Conservation (phyloP, 2,329 filamentous ascomycete species). For the Graphilbum ipis-grandicollis region DNA sequence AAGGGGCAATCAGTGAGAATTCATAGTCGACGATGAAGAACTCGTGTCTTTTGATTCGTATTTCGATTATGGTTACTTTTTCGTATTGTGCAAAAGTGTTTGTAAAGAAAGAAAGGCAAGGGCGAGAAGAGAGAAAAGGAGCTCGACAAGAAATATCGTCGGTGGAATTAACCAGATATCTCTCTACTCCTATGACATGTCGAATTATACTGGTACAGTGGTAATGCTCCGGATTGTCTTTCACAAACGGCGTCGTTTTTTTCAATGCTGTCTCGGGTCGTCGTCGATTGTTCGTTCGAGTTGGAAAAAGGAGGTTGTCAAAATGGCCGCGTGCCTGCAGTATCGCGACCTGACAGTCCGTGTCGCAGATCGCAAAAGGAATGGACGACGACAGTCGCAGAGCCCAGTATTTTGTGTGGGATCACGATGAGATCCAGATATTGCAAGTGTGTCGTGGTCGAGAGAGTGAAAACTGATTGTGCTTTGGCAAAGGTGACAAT, state of each 20-base stretch:
- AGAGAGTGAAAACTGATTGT: no score
- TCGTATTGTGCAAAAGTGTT: neutral
- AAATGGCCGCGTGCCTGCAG: no score
- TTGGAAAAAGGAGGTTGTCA: no score
- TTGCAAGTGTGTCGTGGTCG: no score
- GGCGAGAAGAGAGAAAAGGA: neutral
- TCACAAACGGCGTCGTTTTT: no score
- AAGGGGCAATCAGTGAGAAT: neutral
- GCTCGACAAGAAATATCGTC: neutral
- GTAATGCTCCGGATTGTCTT: neutral
- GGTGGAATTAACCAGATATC: slow-evolving; percentile 1
- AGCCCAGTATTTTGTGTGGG: no score
- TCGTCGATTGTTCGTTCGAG: neutral
- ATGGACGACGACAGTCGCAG: no score
- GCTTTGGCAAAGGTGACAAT: no score
- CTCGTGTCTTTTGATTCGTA: no score
- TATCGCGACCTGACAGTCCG: neutral
- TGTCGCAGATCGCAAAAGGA: neutral
- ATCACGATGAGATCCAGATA: no score
- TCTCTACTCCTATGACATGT: slow-evolving; percentile 8
- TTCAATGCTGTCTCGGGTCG: no score
- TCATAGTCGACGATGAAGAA: neutral
- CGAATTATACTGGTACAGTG: slow-evolving; percentile 1
- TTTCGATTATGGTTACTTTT: no score
- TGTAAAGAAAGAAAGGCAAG: neutral